Conservation (phyloP, 305 asterid species). For the Fraxinus latifolia region DNA sequence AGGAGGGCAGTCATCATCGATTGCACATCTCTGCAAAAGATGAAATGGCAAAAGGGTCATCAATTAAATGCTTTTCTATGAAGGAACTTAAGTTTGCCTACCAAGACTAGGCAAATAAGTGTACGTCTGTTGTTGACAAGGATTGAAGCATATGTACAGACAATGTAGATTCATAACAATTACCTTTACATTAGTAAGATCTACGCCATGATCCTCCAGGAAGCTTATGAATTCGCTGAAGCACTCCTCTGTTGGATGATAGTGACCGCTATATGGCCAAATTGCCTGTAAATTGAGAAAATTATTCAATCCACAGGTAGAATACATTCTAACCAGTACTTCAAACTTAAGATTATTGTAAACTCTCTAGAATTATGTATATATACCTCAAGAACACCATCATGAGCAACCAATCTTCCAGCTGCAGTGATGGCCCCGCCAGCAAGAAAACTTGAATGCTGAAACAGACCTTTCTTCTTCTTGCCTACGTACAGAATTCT, state of each 20-base stretch:
- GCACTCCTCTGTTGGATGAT: conserved; percentile 51
- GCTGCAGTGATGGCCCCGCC: conserved; percentile 71
- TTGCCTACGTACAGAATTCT: conserved; percentile 47
- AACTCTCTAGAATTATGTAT: neutral
- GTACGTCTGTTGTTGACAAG: no score
- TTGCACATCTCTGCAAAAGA: conserved; percentile 32
- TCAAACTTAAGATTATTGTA: neutral
- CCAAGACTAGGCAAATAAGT: no score
- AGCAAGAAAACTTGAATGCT: conserved; percentile 62
- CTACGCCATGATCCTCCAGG: conserved; percentile 45
- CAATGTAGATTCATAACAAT: neutral
- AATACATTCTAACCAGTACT: neutral
- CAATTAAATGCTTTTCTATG: neutral
- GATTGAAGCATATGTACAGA: no score
- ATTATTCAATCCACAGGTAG: neutral
- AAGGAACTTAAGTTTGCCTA: neutral
- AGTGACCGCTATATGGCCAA: conserved; percentile 58
- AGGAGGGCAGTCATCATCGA: conserved; percentile 28
- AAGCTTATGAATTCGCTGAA: conserved; percentile 44
- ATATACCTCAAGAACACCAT: conserved; percentile 37
- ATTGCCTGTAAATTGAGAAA: conserved; percentile 28
- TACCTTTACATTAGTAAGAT: conserved; percentile 45
- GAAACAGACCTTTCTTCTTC: conserved; percentile 59
- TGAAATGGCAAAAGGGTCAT: neutral
- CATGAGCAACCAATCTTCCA: conserved; percentile 54